Base-by-base conservation (phyloP, 1,284 basidiomycete genomes). In the Cystobasidiaceae sp. region DNA sequence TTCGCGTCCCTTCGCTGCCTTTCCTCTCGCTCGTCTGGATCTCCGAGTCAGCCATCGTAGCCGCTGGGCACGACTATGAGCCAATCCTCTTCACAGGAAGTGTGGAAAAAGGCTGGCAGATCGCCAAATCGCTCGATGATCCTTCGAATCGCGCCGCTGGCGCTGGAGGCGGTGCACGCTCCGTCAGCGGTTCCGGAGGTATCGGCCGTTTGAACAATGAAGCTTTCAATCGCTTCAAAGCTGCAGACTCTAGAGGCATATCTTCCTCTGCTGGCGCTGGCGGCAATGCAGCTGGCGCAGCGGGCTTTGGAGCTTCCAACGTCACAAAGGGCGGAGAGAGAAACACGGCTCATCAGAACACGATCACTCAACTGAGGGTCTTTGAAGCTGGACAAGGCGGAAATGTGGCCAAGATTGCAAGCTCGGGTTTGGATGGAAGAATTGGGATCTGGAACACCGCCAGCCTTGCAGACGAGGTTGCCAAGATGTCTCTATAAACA, bases 61-160 rank as follows among this genome's bases (percentile, higher is more conserved):
- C 91, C 0, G 96, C 93, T 0, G 96, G 96, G 0, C 94, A 99
- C 78, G 96, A 98, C 76, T 98, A 96, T 79, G 92, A 96, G 77
- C 96, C 96, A 0, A 80, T 93, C 33, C 83, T 94, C 27, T 93
- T 90, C 78, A 81, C 83, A 1, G 91, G 90, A 8, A 82, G 81
- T 48, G 80, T 82, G 56, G 78, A 76, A 39, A 32, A 69, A 4
- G 89, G 89, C 1, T 96, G 92, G 92, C 79, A 82, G 56, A 79
- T 84, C 61, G 78, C 83, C 55, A 86, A 89, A n/a, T 89, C 86
- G 65, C 83, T 97, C 70, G 93, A 97, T 74, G 90, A 93, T 68
- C 74, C 77, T 21, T 63, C 76, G 13, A 50, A 67, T 7, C 59
- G 71, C 66, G 34, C 62, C 4, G 30, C 51, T 7, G 25, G 44